A percentile compares a stretch with the other conserved stretches of the same genome.
These are phyloP conservation scores for Rhizodiscina lignyota DNA, from an alignment of 495 filamentous ascomycete genomes.

Conservation along the genomic window DNA sequence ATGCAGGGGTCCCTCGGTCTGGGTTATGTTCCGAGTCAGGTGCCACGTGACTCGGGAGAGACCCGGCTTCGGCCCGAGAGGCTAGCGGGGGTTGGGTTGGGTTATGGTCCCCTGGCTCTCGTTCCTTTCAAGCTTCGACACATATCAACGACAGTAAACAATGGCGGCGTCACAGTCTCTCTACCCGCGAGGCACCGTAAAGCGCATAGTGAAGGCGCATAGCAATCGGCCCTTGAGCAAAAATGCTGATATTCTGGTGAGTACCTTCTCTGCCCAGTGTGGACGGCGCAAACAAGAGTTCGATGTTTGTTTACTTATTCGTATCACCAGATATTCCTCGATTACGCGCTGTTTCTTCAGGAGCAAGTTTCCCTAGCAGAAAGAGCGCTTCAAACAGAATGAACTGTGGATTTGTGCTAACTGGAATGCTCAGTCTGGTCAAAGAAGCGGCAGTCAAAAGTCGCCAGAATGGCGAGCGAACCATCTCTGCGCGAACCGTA, in stretches of 20 bases:
- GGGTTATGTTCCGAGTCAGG: no score
- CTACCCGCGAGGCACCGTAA: conserved; percentile 72
- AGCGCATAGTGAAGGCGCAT: conserved; percentile 80
- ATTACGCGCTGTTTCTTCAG: conserved; percentile 84
- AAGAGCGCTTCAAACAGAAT: background rate
- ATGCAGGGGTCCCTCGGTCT: no score
- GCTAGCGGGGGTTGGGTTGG: no score
- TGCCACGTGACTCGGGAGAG: no score
- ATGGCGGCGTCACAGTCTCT: conserved; percentile 23
- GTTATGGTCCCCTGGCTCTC: no score
- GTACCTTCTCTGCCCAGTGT: conserved; percentile 8
- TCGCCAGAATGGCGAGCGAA: conserved; percentile 55
- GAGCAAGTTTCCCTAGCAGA: conserved; percentile 46
- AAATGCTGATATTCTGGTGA: conserved; percentile 74
- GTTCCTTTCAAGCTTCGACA: conserved; percentile 1
- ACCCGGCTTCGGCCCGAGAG: no score
- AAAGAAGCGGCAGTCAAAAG: conserved; percentile 67
- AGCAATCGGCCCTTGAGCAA: conserved; percentile 64
- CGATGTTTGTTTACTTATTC: background rate
- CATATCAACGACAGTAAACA: background rate
- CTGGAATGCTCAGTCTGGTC: conserved; percentile 42
- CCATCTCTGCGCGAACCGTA: conserved; percentile 55
- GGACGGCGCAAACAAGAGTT: background rate
- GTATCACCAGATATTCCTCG: conserved; percentile 54
- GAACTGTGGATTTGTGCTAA: background rate